phyloP scores from a whole-genome alignment of 768 basidiomycete species.

The Hysterangium stoloniferum region DNA sequence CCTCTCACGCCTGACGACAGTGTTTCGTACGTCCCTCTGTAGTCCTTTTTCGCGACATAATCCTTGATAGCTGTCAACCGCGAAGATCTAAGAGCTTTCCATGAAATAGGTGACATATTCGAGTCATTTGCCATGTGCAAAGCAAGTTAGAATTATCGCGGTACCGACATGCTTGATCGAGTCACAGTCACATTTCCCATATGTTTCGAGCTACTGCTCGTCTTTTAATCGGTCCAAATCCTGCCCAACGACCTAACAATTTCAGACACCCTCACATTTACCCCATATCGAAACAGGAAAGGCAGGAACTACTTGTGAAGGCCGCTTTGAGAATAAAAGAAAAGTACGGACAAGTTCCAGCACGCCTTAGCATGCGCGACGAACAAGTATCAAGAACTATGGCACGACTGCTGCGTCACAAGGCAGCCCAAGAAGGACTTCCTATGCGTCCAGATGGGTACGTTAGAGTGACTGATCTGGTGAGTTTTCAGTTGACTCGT shows the following conservation, averaged over 20 bases:
- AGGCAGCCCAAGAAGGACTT: constrained; percentile 68
- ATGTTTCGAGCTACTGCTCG: constrained; percentile 9
- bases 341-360: neutral
- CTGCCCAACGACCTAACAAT: neutral
- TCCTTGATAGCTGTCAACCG: constrained; percentile 35
- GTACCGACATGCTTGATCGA: neutral
- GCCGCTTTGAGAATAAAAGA: neutral
- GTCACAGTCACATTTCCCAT: neutral
- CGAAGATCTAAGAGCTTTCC: constrained; percentile 19
- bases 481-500: constrained; percentile 33
- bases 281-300: neutral
- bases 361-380: constrained; percentile 23
- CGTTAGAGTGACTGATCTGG: constrained; percentile 74
- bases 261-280: constrained; percentile 1
- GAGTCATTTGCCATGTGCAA: neutral
- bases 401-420: constrained; percentile 89
- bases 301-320: neutral
- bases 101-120: constrained; percentile 9
- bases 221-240: neutral
- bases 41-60: constrained; percentile 40
- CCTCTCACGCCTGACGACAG: constrained; percentile 18
- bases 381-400: constrained; percentile 78
- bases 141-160: neutral
- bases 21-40: constrained; percentile 21
- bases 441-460: constrained; percentile 80